Base-by-base conservation (phyloP, 208 protist species). In the Trypanosoma theileri region DNA sequence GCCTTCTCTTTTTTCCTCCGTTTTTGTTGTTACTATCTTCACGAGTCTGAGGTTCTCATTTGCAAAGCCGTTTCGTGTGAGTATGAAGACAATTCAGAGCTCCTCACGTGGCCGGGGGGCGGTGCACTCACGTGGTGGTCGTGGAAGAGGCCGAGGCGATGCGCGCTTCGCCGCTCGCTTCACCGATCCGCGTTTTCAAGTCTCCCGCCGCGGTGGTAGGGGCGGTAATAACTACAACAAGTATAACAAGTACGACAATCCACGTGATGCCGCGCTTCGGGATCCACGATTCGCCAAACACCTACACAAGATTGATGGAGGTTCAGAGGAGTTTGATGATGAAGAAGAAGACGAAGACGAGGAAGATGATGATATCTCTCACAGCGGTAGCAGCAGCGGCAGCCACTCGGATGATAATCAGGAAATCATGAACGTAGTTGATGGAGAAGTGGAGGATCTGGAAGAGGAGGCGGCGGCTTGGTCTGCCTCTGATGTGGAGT, bases 101-200 rank as follows among this genome's bases (percentile, higher is more conserved):
- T 85, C 85, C 4, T 86, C 74, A 1, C 67, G 84, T 1, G 89
- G 73, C 14, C 40, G 75, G 16, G 74, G 81, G 21, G 66, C 28
- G 28, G 28, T 35, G 28, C 6, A 1, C 4, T 35, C 28, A 6
- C 28, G 77, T 21, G 54, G 75, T 3, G 73, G 79, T 22, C 48
- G 82, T 0, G 73, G 81, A 42, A 72, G 70, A 14, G 60, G 80
- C 35, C 68, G 77, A 11, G 69, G 79, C 12, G 92, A 96, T 48
- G 55, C 73, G 35, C 84, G 92, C 22, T 96, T 96, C 45, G 73
- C 77, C 52, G 78, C 92, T 0, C 88, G 92, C 66, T 94, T 93
- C 77, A 96, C 87, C 4, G 92, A 96, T 60, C 86, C 92, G 6
- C 88, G 92, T 35, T 96, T 96, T 70, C 72, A 84, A 55, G 55